Evolutionary conservation across 2,329 filamentous ascomycete genomes (phyloP), one percentile per base, ranked within the genome.

Genomic region (Lachnellula arida): DNA sequence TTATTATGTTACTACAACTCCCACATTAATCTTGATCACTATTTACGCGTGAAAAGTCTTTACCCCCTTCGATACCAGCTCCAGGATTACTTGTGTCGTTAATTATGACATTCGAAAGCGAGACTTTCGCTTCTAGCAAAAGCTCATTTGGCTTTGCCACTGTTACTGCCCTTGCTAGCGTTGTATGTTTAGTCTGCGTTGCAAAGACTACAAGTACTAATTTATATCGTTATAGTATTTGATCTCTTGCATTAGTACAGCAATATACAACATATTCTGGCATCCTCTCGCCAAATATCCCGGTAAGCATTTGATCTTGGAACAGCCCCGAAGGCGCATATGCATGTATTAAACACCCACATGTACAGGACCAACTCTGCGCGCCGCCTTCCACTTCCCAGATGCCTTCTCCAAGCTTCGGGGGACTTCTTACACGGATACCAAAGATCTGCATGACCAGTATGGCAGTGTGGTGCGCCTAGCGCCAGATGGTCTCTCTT

Each of bases 401-500:
- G 39, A 42, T 42, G 7, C 39, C n/a, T 42, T 8, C 7, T 42
- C 39, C 39, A 42, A 42, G 39, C 15, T 42, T 8, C 39, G 39
- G 5, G 39, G 39, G 15, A 42, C 39, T 14, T 42, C 39, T 9
- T 42, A 42, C 39, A 9, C 15, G 11, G 39, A 42, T 17, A 42
- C 39, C 48, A 62, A 60, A 52, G 55, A 55, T 11, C 52, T 64
- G 15, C 60, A 64, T 50, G 59, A 64, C 11, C 61, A 57, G 44
- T 62, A 64, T 47, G 63, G 64, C 12, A 53, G 59, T 2, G 68
- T 71, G 3, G 62, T 72, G 28, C 67, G 70, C 3, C 56, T 71
- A 3, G 63, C 65, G 1, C 69, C 70, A 1, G 68, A 67, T 28
- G 67, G 70, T 51, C 60, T 71, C 14, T 65, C 66, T 43, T 71